Conservation (phyloP, 164 flowering plant species). For the Annona squamosa region DNA sequence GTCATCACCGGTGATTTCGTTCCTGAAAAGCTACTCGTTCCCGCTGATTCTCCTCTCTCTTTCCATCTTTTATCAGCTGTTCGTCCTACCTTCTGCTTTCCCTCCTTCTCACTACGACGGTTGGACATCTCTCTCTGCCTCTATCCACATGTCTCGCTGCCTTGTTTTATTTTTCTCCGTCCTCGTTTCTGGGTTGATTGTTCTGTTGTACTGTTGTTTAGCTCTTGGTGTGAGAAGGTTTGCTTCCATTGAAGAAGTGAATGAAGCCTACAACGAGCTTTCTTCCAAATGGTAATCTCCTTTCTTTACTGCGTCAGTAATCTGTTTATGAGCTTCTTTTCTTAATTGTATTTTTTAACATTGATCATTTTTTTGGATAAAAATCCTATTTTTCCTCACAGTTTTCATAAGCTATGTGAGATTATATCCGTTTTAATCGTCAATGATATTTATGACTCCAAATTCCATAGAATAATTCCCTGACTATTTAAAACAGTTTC, state of each 20-base stretch:
- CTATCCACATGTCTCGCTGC: neutral
- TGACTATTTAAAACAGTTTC: too few relatives aligned
- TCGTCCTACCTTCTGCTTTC: constrained; percentile 53
- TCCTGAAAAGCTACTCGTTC: constrained; percentile 42
- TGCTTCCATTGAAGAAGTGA: constrained; percentile 54
- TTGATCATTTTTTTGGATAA: neutral
- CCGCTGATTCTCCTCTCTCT: constrained; percentile 50
- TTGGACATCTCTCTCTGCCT: constrained; percentile 14
- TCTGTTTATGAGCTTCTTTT: neutral
- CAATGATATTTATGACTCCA: too few relatives aligned
- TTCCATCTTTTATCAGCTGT: constrained; percentile 55
- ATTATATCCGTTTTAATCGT: too few relatives aligned
- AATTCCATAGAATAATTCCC: too few relatives aligned
- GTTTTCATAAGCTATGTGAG: neutral
- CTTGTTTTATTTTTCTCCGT: neutral
- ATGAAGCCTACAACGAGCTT: constrained; percentile 56
- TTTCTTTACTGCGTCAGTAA: neutral
- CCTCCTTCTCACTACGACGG: constrained; percentile 83
- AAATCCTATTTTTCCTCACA: neutral
- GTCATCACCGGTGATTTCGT: constrained; percentile 10
- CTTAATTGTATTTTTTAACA: neutral
- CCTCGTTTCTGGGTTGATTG: neutral
- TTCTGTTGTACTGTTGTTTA: constrained; percentile 9
- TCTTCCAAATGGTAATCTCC: constrained; percentile 43
- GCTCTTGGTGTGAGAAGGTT: constrained; percentile 51